These are phyloP conservation scores for Ramaria sp. DNA, from an alignment of 768 basidiomycete genomes.

Conservation along the genomic window DNA sequence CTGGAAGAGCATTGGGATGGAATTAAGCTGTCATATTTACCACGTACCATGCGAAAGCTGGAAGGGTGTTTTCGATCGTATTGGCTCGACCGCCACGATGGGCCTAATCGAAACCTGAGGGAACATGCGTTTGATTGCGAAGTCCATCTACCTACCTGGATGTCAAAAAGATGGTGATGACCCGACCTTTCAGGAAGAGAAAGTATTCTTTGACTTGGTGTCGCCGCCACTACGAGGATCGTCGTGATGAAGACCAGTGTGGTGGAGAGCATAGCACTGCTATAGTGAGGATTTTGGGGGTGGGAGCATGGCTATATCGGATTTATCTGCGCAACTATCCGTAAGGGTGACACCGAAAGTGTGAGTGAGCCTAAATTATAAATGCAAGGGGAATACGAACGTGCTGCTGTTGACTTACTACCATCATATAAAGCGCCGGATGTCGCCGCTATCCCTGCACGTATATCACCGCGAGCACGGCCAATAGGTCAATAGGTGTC, in stretches of 20 bases:
- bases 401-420: too few relatives aligned
- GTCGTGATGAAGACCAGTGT: not conserved
- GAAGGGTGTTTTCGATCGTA: constrained; percentile 61
- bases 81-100: constrained; percentile 73
- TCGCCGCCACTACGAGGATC: not conserved
- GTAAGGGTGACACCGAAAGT: too few relatives aligned
- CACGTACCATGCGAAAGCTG: constrained; percentile 64
- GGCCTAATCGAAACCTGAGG: constrained; percentile 31
- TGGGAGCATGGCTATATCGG: too few relatives aligned
- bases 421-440: too few relatives aligned
- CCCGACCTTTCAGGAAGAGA: not conserved
- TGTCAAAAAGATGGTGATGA: not conserved
- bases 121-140: not conserved
- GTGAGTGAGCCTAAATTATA: too few relatives aligned
- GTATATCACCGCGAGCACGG: too few relatives aligned
- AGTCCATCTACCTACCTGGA: not conserved
- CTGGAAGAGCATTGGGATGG: constrained; percentile 24
- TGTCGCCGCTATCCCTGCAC: too few relatives aligned
- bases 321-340: too few relatives aligned
- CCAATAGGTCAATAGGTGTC: too few relatives aligned
- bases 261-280: not conserved
- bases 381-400: too few relatives aligned
- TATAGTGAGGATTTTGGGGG: not conserved
- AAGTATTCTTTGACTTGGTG: not conserved
- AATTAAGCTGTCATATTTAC: constrained; percentile 1